Evolutionary conservation across 768 basidiomycete species (phyloP), one percentile per base, ranked within the genome.

Genomic region (Termitomyces sp.): DNA sequence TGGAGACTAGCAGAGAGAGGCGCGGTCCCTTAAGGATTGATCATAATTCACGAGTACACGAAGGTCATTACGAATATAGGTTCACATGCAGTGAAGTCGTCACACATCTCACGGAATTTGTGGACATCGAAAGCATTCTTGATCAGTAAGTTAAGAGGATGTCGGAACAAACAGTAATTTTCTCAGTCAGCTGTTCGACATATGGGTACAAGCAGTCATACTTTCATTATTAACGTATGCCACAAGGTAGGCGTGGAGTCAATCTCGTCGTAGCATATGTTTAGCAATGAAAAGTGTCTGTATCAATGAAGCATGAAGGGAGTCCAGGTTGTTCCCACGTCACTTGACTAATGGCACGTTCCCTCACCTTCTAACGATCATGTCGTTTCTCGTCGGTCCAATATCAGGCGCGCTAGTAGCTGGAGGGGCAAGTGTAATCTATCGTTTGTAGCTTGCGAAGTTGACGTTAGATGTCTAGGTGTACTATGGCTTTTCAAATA

Each of bases 401-500:
- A 69, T 87, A n/a, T 85, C 87, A 37, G 87, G 87, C 30, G 85
- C 84, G 36, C 74, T 89, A 58, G 79, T 83, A 53, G 87, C 86
- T 37, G 86, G 87, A 55, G 87, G 87, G 61, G 87, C 84, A 70
- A 66, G 80, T 73, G 58, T 41, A 49, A 27, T 50, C 7, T 31
- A 49, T 20, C 27, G 3, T 4, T 4, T 46, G 22, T 30, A 46
- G 30, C 12, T 45, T 36, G 24, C 57, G 44, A 9, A 24, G 46
- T 24, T 41, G 30, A 53, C 39, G 39, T 37, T 9, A 6, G 41
- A n/a, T 27, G 20, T 56, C 12, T 61, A 86, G 86, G 76, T 87
- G 6, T 89, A 88, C 71, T 88, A 88, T 69, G 87, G 85, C 24
- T 85, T 88, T 67, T 88, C 86, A 3, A 83, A 79, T 65, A 66